Evolutionary conservation across 345 rosid genomes (phyloP).

Genomic region (Zanthoxylum bungeanum): DNA sequence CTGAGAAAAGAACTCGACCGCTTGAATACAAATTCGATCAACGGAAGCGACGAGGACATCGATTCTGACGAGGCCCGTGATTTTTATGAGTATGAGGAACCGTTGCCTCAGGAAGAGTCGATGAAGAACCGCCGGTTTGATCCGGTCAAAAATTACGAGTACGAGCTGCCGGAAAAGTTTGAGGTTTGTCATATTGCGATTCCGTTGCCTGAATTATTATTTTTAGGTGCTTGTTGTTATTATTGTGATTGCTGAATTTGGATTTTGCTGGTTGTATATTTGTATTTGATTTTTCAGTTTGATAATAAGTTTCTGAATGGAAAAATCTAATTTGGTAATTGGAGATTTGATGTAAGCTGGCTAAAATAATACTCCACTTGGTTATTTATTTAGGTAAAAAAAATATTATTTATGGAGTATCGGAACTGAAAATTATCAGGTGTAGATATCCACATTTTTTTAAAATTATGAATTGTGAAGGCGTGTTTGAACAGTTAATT

Average conservation of each 20-base stretch:
- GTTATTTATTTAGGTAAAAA: background rate
- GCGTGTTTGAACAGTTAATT: background rate
- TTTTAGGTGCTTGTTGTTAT: background rate
- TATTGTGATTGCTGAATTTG: too few relatives aligned
- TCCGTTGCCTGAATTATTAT: background rate
- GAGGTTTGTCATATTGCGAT: constrained; percentile 2
- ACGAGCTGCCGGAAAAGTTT: constrained; percentile 63
- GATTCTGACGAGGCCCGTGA: constrained; percentile 50
- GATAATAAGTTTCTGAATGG: background rate
- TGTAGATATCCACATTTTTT: background rate
- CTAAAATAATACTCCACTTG: background rate
- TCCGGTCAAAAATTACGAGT: constrained; percentile 64
- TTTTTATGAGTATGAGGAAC: constrained; percentile 85
- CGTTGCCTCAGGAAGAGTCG: constrained; percentile 69
- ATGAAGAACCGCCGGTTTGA: constrained; percentile 76
- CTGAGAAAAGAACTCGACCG: constrained; percentile 55
- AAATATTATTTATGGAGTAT: background rate
- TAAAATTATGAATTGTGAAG: background rate
- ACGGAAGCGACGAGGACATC: constrained; percentile 48
- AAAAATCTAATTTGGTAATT: background rate
- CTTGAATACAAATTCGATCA: constrained; percentile 22
- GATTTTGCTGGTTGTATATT: background rate
- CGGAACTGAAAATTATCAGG: background rate
- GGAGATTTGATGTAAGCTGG: background rate
- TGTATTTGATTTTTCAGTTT: background rate